Conservation (phyloP, 2,329 filamentous ascomycete species). For the Didymella pomorum region DNA sequence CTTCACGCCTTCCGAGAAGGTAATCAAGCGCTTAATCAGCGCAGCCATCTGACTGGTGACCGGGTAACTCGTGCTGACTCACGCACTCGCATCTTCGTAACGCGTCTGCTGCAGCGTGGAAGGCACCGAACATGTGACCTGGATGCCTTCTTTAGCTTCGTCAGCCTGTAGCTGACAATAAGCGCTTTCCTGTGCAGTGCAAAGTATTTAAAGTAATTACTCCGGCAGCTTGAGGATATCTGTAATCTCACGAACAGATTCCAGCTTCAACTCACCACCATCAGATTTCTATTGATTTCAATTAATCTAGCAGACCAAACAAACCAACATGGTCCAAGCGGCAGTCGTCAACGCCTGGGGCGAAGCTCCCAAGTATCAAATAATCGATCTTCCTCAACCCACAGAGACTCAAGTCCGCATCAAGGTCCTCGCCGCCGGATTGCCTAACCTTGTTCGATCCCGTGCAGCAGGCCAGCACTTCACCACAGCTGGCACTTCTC, state of each 20-base stretch:
- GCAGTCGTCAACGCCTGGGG: constrained; percentile 55
- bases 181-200: background rate
- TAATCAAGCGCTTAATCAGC: background rate
- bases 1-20: background rate
- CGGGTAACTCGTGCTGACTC: background rate
- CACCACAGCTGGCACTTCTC: constrained; percentile 55
- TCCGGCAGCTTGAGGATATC: background rate
- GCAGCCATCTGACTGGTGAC: background rate
- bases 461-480: constrained; percentile 66
- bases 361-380: constrained; percentile 42
- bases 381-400: constrained; percentile 50
- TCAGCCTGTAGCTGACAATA: background rate
- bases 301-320: background rate
- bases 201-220: background rate
- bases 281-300: no score
- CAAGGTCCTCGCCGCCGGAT: constrained; percentile 61
- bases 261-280: no score
- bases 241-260: background rate
- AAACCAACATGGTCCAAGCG: constrained; percentile 45
- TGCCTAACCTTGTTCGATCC: constrained; percentile 63
- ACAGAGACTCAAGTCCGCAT: constrained; percentile 56
- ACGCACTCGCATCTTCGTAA: background rate
- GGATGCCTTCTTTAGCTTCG: background rate
- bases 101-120: background rate
- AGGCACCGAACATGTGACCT: background rate